Evolutionary conservation across 1,284 basidiomycete species (phyloP).

Genomic region (Anthracocystis setariae): DNA sequence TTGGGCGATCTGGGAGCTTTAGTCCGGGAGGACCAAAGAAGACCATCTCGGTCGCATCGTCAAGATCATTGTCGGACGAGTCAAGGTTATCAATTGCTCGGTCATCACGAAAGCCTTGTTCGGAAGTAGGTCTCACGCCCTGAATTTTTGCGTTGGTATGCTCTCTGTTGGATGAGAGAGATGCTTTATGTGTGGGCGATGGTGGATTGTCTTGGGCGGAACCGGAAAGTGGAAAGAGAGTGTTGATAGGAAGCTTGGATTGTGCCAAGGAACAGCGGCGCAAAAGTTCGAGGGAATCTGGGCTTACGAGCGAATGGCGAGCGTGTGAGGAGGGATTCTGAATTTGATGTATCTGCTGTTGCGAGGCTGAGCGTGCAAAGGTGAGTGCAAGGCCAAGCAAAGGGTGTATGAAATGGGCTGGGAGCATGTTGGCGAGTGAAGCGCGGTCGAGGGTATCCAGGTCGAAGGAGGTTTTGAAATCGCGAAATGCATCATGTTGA

Average conservation of each 20-base stretch:
- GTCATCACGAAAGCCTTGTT: neutral
- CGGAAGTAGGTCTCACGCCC: no score
- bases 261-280: constrained; percentile 16
- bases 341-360: constrained; percentile 5
- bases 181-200: neutral
- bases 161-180: neutral
- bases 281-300: constrained; percentile 20
- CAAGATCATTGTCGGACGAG: neutral
- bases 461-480: constrained; percentile 34
- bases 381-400: constrained; percentile 11
- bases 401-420: constrained; percentile 19
- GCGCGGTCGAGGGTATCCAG: constrained; percentile 33
- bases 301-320: neutral
- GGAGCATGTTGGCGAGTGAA: constrained; percentile 15
- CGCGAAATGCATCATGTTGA: neutral
- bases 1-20: neutral
- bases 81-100: neutral
- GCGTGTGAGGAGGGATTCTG: neutral
- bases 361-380: constrained; percentile 7
- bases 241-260: neutral
- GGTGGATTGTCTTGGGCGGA: neutral
- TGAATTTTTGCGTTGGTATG: neutral
- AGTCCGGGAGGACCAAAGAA: constrained; percentile 21
- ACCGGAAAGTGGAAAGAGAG: neutral
- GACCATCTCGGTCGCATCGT: constrained; percentile 5